These are phyloP conservation scores for Biscogniauxia sp. DNA, from an alignment of 2,329 filamentous ascomycete species.

Conservation along the genomic window DNA sequence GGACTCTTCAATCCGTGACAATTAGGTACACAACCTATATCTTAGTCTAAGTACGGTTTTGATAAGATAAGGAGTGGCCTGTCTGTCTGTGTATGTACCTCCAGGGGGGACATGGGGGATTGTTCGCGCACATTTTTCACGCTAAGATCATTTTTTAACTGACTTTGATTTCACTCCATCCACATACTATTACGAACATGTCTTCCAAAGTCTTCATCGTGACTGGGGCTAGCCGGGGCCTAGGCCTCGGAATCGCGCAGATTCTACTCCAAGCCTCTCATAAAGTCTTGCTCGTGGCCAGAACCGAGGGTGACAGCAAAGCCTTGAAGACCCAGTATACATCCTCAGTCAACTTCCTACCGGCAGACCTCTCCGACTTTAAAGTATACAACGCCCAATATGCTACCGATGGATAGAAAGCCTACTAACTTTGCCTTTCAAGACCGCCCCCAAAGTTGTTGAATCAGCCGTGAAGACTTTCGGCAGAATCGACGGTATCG, in stretches of 20 bases:
- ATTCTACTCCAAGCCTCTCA: constrained; percentile 52
- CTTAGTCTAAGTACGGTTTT: no score
- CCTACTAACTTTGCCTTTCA: constrained; percentile 5
- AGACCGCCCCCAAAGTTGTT: constrained; percentile 62
- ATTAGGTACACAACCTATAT: no score
- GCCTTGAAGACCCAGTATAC: constrained; percentile 51
- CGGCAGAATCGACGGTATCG: constrained; percentile 72
- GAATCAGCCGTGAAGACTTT: constrained; percentile 65
- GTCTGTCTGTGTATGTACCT: no score
- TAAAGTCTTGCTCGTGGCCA: constrained; percentile 58
- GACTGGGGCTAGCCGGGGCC: constrained; percentile 62
- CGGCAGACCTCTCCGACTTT: constrained; percentile 54
- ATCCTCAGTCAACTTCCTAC: constrained; percentile 53
- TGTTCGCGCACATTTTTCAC: no score
- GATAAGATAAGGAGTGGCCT: no score
- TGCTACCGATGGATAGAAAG: background rate
- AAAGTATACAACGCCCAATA: constrained; percentile 36
- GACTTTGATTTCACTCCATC: background rate
- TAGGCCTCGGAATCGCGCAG: constrained; percentile 56
- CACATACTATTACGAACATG: constrained; percentile 30
- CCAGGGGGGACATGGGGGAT: no score
- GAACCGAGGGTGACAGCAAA: constrained; percentile 49
- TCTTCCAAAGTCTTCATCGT: constrained; percentile 67
- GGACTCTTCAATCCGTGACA: constrained; percentile 8
- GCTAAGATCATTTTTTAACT: no score